Percentiles rank a stretch among this genome's conserved stretches.
Conservation (phyloP, 1,284 basidiomycete genomes). For the Puccinia coronata region DNA sequence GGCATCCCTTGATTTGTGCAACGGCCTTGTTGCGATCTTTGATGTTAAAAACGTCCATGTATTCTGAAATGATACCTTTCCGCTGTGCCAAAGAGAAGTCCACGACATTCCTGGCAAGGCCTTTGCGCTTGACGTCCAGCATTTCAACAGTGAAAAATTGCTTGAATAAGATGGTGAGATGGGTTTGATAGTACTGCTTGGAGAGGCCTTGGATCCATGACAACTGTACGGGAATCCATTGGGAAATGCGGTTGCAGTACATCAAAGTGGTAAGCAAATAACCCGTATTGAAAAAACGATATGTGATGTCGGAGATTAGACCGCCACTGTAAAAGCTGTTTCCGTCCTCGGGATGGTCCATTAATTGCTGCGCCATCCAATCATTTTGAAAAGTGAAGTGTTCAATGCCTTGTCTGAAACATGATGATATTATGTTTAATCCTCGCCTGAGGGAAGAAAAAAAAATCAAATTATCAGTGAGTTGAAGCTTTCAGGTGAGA, state of each 20-base stretch:
- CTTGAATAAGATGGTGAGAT: background rate
- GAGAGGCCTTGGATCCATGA: background rate
- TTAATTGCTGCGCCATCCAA: background rate
- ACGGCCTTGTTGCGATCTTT: background rate
- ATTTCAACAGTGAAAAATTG: background rate
- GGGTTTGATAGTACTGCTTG: constrained; percentile 1
- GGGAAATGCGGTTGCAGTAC: background rate
- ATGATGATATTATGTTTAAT: background rate
- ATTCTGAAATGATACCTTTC: background rate
- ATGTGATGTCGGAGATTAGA: constrained; percentile 6
- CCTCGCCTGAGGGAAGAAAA: background rate
- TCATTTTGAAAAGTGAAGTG: background rate
- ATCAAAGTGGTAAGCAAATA: constrained; percentile 10
- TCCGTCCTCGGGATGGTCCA: background rate
- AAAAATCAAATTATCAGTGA: too few relatives aligned
- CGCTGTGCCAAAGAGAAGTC: background rate
- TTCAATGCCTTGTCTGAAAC: background rate
- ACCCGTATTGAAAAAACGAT: too few relatives aligned
- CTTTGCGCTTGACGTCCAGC: background rate
- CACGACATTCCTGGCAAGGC: background rate
- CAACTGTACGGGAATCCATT: constrained; percentile 14
- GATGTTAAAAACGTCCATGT: constrained; percentile 13
- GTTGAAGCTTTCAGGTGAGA: too few relatives aligned
- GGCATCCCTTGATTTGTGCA: background rate
- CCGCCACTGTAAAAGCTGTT: background rate